Base-by-base conservation (phyloP, 2,329 filamentous ascomycete species). In the Corniculantispora saksenae region DNA sequence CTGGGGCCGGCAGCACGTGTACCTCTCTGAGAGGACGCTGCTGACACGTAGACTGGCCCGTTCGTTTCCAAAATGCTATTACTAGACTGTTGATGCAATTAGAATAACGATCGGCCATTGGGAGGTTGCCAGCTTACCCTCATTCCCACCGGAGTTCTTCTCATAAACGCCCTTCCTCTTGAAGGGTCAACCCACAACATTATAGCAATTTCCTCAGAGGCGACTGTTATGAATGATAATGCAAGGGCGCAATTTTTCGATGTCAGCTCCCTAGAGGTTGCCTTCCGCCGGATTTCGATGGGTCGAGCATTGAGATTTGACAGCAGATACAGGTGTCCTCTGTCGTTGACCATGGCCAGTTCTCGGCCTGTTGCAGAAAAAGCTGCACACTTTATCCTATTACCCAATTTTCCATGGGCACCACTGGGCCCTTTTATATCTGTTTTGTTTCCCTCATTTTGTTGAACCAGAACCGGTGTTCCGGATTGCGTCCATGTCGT, bases 401-500 rank as follows among this genome's bases (percentile, higher is more conserved):
- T 79, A 1, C 78, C 78, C 1, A 80, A 68, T 59, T 74, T 78
- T 50, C 74, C 73, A 47, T 74, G 72, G 19, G 71, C 67, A 3
- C 68, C 69, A 0, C 76, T 69, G 0, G 67, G 48, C 19, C 73
- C 71, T 48, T 70, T 74, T 40, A 80, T 74, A 8, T 77, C 74
- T 12, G 70, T 76, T 64, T 70, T 71, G 57, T 79, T 73, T 1
- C 77, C 77, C 51, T 75, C 75, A 55, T 73, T 70, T 12, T 78
- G 77, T 58, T 80, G 77, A 2, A 79, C 71, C 3, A 80, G 70
- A 6, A 80, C 67, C 0, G 78, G 78, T n/a, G 71, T 70, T 2
- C 78, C 78, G 1, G 77, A 79, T 66, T 80, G 78, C 1, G 78
- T 80, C 78, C 78, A 80, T 0, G 78, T 80, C 1, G 74, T 77